Evolutionary conservation across 768 basidiomycete species (phyloP).

Genomic region (Trametes cingulata): DNA sequence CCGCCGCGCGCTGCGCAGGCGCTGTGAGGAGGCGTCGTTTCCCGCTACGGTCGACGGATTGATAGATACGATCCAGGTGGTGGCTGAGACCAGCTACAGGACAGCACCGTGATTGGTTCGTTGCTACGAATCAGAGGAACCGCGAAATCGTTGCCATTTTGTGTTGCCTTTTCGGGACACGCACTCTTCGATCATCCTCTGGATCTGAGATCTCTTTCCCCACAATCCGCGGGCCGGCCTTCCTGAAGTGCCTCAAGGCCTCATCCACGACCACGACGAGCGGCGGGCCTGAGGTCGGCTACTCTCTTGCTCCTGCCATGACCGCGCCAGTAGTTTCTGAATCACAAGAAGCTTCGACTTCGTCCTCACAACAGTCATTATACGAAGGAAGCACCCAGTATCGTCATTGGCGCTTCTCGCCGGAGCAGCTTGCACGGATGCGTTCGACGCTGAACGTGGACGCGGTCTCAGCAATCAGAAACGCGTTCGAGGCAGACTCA

Average conservation of each 20-base stretch:
- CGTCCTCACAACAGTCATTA: conserved; percentile 39
- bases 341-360: neutral
- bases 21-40: neutral
- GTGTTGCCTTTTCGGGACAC: neutral
- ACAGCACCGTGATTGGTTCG: neutral
- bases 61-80: neutral
- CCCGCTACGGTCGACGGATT: neutral
- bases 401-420: conserved; percentile 88
- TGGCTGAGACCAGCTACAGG: neutral
- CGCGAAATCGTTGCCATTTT: neutral
- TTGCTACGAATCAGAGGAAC: neutral
- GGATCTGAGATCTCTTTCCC: conserved; percentile 8
- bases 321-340: conserved; percentile 1
- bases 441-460: conserved; percentile 70
- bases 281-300: neutral
- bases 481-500: conserved; percentile 77
- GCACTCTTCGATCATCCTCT: conserved; percentile 3
- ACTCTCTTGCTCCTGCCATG: neutral
- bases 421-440: conserved; percentile 57
- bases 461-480: conserved; percentile 75
- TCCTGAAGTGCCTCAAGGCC: neutral
- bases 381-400: conserved; percentile 83
- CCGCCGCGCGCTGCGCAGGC: conserved; percentile 9
- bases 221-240: neutral
- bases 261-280: conserved; percentile 5